These are phyloP conservation scores for Candida adriatica DNA, from an alignment of 805 yeast genomes.

Conservation along the genomic window DNA sequence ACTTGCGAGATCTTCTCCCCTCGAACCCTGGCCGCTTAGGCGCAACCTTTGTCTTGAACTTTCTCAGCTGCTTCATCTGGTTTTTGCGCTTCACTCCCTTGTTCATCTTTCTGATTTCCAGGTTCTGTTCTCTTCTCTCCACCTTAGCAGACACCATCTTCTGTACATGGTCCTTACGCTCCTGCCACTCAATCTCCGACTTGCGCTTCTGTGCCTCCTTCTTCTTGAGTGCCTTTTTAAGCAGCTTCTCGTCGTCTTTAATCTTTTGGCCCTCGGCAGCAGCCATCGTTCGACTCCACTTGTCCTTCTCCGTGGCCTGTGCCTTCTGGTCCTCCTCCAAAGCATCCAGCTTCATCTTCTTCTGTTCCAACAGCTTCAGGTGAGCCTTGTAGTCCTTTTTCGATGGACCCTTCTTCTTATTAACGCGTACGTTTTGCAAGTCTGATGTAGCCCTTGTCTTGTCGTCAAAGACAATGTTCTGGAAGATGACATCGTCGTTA, in stretches of 20 bases:
- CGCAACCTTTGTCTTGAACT: slow-evolving; percentile 49
- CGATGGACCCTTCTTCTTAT: slow-evolving; percentile 76
- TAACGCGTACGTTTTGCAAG: slow-evolving; percentile 47
- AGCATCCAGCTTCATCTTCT: slow-evolving; percentile 53
- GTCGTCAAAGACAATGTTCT: slow-evolving; percentile 75
- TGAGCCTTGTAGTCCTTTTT: slow-evolving; percentile 82
- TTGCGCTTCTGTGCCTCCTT: slow-evolving; percentile 78
- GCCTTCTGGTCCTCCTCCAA: slow-evolving; percentile 57
- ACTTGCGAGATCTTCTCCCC: slow-evolving; percentile 37
- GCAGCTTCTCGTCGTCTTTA: slow-evolving; percentile 82
- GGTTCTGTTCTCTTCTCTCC: slow-evolving; percentile 88
- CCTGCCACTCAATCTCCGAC: slow-evolving; percentile 89
- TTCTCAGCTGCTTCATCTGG: slow-evolving; percentile 58
- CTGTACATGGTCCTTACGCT: slow-evolving; percentile 73
- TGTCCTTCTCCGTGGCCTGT: slow-evolving; percentile 59
- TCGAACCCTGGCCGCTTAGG: slow-evolving; percentile 86
- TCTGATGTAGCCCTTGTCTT: slow-evolving; percentile 78
- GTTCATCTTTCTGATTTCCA: slow-evolving; percentile 77
- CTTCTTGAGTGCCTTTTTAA: slow-evolving; percentile 78
- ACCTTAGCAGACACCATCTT: slow-evolving; percentile 67
- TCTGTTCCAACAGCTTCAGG: slow-evolving; percentile 64
- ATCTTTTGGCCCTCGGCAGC: slow-evolving; percentile 86
- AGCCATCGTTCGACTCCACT: slow-evolving; percentile 79
- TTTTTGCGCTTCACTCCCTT: slow-evolving; percentile 76
- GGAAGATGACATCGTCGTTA: slow-evolving; percentile 51